Conservation (phyloP, 2,329 filamentous ascomycete genomes). For the Sporothrix curviconia region DNA sequence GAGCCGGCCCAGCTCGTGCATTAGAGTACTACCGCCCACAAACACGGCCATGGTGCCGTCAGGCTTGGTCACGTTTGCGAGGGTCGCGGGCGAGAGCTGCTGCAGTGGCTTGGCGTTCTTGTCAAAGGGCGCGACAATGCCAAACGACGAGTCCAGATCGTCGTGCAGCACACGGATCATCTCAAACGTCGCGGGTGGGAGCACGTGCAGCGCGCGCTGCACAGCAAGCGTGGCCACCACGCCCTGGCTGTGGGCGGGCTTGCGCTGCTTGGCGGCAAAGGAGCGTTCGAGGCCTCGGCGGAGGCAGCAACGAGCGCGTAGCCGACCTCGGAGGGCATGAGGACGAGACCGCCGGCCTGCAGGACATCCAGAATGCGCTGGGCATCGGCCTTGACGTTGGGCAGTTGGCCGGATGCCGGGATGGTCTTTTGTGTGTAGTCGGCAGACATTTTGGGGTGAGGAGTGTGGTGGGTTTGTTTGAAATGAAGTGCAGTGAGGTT, state of each 20-base stretch:
- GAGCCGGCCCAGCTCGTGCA: conserved; percentile 25
- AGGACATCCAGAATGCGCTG: conserved; percentile 15
- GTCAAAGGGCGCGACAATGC: conserved; percentile 16
- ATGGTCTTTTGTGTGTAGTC: background rate
- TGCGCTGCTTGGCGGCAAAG: conserved; percentile 23
- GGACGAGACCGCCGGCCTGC: conserved; percentile 20
- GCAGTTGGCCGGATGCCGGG: background rate
- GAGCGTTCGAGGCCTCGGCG: conserved; percentile 17
- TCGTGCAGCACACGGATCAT: conserved; percentile 19
- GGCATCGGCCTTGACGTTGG: conserved; percentile 13
- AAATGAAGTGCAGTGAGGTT: background rate
- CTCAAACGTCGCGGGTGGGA: conserved; percentile 12
- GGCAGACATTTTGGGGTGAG: background rate
- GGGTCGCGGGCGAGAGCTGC: background rate
- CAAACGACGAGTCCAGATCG: conserved; percentile 19
- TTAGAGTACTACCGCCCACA: conserved; percentile 1
- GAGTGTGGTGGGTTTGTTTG: background rate
- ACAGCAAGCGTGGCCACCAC: conserved; percentile 20
- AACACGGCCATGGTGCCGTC: background rate
- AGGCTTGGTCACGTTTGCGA: background rate
- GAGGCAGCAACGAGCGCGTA: conserved; percentile 21
- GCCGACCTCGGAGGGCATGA: conserved; percentile 24
- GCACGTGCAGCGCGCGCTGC: conserved; percentile 20
- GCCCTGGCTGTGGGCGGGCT: conserved; percentile 19
- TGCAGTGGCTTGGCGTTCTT: background rate